These are phyloP conservation scores for Penicillium canariense DNA, from an alignment of 495 filamentous ascomycete genomes.

Conservation along the genomic window DNA sequence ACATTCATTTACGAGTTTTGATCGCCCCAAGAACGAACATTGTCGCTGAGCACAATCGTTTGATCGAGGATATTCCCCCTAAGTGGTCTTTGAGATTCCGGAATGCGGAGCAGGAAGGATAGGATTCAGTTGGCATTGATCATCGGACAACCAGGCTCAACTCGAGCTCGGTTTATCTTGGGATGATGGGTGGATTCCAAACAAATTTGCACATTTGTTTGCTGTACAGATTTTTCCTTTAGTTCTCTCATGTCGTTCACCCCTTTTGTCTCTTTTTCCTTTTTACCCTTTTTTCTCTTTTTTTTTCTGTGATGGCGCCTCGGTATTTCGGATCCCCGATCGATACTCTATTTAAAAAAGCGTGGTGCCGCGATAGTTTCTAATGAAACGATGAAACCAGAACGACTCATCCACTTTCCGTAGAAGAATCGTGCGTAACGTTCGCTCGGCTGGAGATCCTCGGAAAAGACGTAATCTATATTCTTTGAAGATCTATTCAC, in stretches of 20 bases:
- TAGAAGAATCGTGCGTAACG: too few species aligned
- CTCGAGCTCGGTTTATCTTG: slow-evolving; percentile 3
- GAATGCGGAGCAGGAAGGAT: slow-evolving; percentile 4
- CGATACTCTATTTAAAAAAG: slow-evolving; percentile 28
- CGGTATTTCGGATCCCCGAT: slow-evolving; percentile 33
- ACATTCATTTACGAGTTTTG: slow-evolving; percentile 13
- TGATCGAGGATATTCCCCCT: slow-evolving; percentile 17
- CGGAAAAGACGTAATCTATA: slow-evolving; percentile 1
- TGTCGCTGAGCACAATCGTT: slow-evolving; percentile 19
- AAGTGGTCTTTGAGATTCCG: not conserved
- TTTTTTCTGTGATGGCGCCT: slow-evolving; percentile 29
- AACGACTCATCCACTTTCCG: too few species aligned
- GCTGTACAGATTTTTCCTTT: slow-evolving; percentile 30
- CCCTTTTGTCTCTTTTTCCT: slow-evolving; percentile 25
- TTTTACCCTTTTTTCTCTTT: slow-evolving; percentile 18
- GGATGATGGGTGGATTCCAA: slow-evolving; percentile 16
- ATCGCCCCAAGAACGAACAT: not conserved
- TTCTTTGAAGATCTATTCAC: slow-evolving; percentile 6
- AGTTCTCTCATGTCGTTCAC: slow-evolving; percentile 10
- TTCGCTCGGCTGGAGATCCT: not conserved
- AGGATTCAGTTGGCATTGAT: slow-evolving; percentile 1
- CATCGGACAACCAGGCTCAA: not conserved
- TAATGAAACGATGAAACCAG: slow-evolving; percentile 34
- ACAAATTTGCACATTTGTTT: slow-evolving; percentile 32
- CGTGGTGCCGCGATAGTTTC: slow-evolving; percentile 29